phyloP scores from a whole-genome alignment of 2,329 filamentous ascomycete genomes.

The Pseudohalonectria lignicola region DNA sequence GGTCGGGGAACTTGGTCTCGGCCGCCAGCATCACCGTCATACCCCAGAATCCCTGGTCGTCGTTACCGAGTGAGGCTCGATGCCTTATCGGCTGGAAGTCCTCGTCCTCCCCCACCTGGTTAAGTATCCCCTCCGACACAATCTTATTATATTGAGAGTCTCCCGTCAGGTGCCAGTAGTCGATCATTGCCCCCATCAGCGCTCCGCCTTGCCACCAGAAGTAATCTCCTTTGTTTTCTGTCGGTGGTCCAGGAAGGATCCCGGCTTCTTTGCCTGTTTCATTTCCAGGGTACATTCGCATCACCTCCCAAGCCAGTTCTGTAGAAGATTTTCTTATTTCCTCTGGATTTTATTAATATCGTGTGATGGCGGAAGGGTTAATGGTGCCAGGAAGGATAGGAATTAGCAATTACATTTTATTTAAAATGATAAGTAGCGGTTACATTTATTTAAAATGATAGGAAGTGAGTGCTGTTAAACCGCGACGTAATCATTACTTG shows the following conservation, averaged over 20 bases:
- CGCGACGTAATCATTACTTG: no score
- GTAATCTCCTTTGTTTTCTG: slow-evolving; percentile 33
- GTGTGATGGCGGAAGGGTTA: no score
- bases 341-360: no score
- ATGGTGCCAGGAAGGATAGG: slow-evolving; percentile 47
- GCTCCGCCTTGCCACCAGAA: slow-evolving; percentile 68
- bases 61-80: slow-evolving; percentile 46
- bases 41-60: slow-evolving; percentile 62
- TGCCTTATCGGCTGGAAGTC: slow-evolving; percentile 53
- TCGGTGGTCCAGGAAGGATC: slow-evolving; percentile 42
- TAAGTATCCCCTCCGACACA: slow-evolving; percentile 43
- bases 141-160: slow-evolving; percentile 51
- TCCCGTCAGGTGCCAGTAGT: slow-evolving; percentile 59
- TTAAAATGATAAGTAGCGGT: no score
- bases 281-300: background rate
- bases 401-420: slow-evolving; percentile 44
- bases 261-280: slow-evolving; percentile 27
- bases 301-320: background rate
- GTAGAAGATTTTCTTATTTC: slow-evolving; percentile 25
- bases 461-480: no score
- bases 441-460: no score
- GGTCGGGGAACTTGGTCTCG: slow-evolving; percentile 52
- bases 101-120: slow-evolving; percentile 40
- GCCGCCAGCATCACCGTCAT: slow-evolving; percentile 57
- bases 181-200: slow-evolving; percentile 57